These are phyloP conservation scores for Aspergillus floridensis DNA, from an alignment of 2,329 filamentous ascomycete genomes.

Conservation along the genomic window DNA sequence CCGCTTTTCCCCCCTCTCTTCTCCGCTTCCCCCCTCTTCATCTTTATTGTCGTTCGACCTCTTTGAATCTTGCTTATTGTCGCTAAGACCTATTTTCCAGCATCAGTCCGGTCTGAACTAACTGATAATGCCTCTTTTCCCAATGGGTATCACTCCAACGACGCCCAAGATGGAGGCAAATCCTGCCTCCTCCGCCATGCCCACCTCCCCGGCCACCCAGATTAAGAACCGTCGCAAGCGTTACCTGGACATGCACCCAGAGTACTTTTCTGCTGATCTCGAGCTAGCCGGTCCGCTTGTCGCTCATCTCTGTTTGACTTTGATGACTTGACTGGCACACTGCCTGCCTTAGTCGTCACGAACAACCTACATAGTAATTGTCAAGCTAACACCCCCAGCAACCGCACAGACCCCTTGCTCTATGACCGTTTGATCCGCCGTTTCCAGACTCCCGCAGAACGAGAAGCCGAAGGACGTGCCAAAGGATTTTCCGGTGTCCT, in stretches of 20 bases:
- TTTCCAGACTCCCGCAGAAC: conserved; percentile 71
- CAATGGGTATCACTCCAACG: conserved; percentile 26
- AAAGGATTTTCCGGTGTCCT: conserved; percentile 79
- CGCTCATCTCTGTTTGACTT: conserved; percentile 25
- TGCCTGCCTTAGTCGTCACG: conserved; percentile 8
- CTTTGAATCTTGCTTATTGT: background rate
- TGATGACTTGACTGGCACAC: conserved; percentile 15
- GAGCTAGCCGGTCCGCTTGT: conserved; percentile 58
- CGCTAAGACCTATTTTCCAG: background rate
- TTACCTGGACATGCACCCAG: conserved; percentile 69
- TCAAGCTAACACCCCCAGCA: conserved; percentile 28
- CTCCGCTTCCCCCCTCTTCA: conserved; percentile 1
- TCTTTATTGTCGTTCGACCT: conserved; percentile 1
- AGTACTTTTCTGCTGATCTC: conserved; percentile 66
- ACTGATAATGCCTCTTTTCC: conserved; percentile 38
- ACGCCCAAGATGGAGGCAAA: conserved; percentile 1
- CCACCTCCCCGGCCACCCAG: conserved; percentile 46
- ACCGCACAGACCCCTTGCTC: conserved; percentile 65
- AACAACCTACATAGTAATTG: conserved; percentile 2
- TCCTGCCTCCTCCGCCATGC: conserved; percentile 17
- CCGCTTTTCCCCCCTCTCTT: conserved; percentile 14
- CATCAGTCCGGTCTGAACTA: conserved; percentile 7
- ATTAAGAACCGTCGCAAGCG: conserved; percentile 74
- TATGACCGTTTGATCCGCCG: conserved; percentile 78
- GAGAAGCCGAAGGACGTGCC: conserved; percentile 67